A percentile compares a stretch with the other conserved stretches of the same genome.
Evolutionary conservation across 192 early-diverging fungal genomes (phyloP).

Genomic region (Backusella tarrabulga): DNA sequence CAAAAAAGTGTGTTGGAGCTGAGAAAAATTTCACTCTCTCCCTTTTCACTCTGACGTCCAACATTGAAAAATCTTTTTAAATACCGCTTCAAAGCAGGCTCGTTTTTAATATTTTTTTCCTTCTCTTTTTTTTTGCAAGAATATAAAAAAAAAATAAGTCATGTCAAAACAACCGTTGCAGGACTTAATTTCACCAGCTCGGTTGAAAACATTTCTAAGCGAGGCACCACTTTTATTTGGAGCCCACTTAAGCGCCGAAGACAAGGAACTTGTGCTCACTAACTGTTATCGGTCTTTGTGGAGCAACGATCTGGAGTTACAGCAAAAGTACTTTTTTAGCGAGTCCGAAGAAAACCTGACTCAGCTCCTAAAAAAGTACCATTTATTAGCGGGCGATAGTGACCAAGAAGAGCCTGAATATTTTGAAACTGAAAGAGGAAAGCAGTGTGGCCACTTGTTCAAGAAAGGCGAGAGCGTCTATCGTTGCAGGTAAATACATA

Average conservation of each 20-base stretch:
- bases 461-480: slow-evolving; percentile 91
- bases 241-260: not conserved
- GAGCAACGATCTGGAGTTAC: slow-evolving; percentile 23
- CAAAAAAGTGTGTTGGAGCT: not conserved
- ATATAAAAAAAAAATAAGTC: not conserved
- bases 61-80: not conserved
- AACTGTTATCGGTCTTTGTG: slow-evolving; percentile 35
- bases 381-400: slow-evolving; percentile 9
- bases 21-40: not conserved
- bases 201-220: slow-evolving; percentile 18
- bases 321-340: slow-evolving; percentile 35
- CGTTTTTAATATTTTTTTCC: not conserved
- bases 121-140: not conserved
- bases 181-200: not conserved
- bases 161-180: slow-evolving; percentile 1
- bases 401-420: slow-evolving; percentile 51
- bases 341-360: not conserved
- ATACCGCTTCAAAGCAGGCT: not conserved
- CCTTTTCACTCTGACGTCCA: not conserved
- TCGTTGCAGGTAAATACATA: slow-evolving; percentile 73
- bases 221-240: slow-evolving; percentile 25
- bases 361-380: slow-evolving; percentile 17
- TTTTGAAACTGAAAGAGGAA: slow-evolving; percentile 69
- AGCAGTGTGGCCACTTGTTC: slow-evolving; percentile 93
- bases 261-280: slow-evolving; percentile 19